Percentiles rank a stretch among this genome's conserved stretches.
Conservation (phyloP, 129 eudicot species). For the Artemisia argyi region DNA sequence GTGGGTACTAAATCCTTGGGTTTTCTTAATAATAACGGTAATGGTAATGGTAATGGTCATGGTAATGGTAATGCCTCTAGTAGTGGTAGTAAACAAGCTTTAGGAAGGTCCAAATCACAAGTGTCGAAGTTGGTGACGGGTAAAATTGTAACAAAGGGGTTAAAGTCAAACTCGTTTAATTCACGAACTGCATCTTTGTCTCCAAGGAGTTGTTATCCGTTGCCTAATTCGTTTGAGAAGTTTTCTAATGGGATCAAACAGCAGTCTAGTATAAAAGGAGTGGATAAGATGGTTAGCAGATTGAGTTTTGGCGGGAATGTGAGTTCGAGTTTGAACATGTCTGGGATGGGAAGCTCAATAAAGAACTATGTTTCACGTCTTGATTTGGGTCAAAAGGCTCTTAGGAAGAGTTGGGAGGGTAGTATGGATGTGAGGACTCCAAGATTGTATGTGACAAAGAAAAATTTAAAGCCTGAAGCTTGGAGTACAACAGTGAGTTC, state of each 20-base stretch:
- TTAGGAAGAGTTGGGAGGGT: conserved; percentile 95
- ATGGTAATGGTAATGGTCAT: conserved; percentile 33
- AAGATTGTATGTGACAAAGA: conserved; percentile 42
- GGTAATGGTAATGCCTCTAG: conserved; percentile 23
- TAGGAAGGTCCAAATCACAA: conserved; percentile 66
- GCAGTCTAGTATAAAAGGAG: conserved; percentile 53
- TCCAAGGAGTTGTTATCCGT: conserved; percentile 61
- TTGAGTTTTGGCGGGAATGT: conserved; percentile 42
- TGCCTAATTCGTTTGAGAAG: conserved; percentile 81
- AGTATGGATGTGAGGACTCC: conserved; percentile 61
- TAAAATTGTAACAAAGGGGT: conserved; percentile 49
- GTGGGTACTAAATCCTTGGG: conserved; percentile 84
- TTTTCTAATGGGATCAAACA: conserved; percentile 68
- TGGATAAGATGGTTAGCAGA: conserved; percentile 47
- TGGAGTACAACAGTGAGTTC: conserved; percentile 64
- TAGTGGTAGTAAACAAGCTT: conserved; percentile 26
- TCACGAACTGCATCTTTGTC: conserved; percentile 54
- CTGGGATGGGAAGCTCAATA: conserved; percentile 38
- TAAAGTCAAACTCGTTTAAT: conserved; percentile 41
- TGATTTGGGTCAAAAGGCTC: conserved; percentile 35
- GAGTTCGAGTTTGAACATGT: conserved; percentile 46
- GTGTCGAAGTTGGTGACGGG: conserved; percentile 38
- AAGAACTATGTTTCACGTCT: conserved; percentile 56
- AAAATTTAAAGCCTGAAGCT: conserved; percentile 44
- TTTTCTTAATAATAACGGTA: conserved; percentile 51